Base-by-base conservation (phyloP, 1,139 yeast species). In the Saccharomyces hybrid region DNA sequence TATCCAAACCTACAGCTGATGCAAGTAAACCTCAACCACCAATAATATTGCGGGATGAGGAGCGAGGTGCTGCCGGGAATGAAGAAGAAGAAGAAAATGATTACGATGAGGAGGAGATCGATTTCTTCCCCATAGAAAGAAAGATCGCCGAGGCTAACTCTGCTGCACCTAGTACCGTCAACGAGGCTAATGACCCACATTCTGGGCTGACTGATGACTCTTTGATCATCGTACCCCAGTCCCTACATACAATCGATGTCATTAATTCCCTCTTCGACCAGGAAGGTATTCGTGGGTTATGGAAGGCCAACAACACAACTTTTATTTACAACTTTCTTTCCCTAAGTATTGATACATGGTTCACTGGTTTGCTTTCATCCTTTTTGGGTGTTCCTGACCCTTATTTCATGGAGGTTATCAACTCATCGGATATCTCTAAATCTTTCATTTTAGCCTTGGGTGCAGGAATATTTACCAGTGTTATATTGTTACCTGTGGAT, bases 341-440 rank as follows among this genome's bases (percentile, higher is more conserved):
- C 1, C 82, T 84, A 55, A 87, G 96, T 0, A 75, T 90, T 51
- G 95, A 88, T 65, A 90, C 97, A 0, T 91, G 98, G 97, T 77
- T 89, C 48, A 85, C 95, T 0, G 97, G 97, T 5, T 82, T 91
- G 62, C 70, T 89, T 14, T 84, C 96, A 5, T 93, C 96, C 2
- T 75, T 88, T 52, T 73, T 88, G 55, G 87, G 88, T 14, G 81
- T 89, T n/a, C 96, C 97, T 0, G 97, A 90, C 67, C 97, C 97
- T 0, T 83, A 85, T 60, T 86, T 88, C 68, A 83, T 89, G 59
- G 96, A 88, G 61, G 79, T 88, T 59, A 78, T 89, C 28, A 95
- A 87, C 65, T 86, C 93, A 38, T 83, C 91, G 3, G 89, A 85
- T 60, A 32, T 50, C 5, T 26, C 50, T 8, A 48, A 38, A 52